Evolutionary conservation across 345 rosid species (phyloP), one percentile per base, ranked within the genome.

Genomic region (Clarkia xantiana): DNA sequence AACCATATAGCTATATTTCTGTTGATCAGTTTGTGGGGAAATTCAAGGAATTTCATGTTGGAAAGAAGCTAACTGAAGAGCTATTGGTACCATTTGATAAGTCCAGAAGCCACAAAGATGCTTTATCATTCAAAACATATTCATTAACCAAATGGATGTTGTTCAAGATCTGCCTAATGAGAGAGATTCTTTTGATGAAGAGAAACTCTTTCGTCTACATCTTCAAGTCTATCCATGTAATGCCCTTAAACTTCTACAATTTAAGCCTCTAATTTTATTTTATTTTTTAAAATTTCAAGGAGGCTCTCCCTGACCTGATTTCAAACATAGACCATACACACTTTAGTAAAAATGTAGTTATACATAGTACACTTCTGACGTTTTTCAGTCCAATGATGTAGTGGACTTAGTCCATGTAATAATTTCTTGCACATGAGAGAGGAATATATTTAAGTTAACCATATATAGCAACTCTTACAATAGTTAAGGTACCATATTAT

Each of bases 101-200:
- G 47, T 59, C 75, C 17, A 34, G 55, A 51, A 53, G 47, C 68
- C 70, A 71, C 43, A 65, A 54, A 47, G 48, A 59, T 60, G 71
- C 81, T 49, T 48, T 79, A 18, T 68, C 76, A 15, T 75, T 65
- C n/a, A 46, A 34, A 2, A 42, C 54, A 45, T 71, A 73, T 57
- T 73, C 80, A 14, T 49, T 77, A 38, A 57, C 84, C 6, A 75
- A 57, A 53, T 75, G 70, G 80, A 69, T 76, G 40, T 58, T 82
- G 51, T 62, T 82, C 15, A 72, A 39, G 62, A 76, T 75, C 19
- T 82, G 93, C 55, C 56, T 64, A 34, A 51, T 63, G 15, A 79
- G 86, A 62, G 84, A 82, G 54, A 40, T 69, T 43, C 78, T 82
- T 49, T 70, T 82, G 11, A 73, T 73, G 78, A 79, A 62, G 66